Conservation (phyloP, 2,329 filamentous ascomycete species). For the Fusarium chuoi region DNA sequence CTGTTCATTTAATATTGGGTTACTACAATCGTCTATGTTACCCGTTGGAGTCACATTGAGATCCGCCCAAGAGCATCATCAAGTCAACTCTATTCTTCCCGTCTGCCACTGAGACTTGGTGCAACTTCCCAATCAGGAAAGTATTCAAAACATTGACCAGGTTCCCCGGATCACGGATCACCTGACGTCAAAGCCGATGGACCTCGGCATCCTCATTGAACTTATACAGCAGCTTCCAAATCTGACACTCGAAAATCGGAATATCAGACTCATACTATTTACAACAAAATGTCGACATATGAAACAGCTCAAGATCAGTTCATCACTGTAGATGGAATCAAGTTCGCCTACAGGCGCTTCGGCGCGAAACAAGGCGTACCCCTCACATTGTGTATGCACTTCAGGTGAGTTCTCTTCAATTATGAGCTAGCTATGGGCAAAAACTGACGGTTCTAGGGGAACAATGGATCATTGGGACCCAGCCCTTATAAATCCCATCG, state of each 20-base stretch:
- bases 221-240: not conserved
- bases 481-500: constrained; percentile 56
- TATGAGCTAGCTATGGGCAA: not conserved
- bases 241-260: not conserved
- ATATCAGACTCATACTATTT: not conserved
- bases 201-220: constrained; percentile 23
- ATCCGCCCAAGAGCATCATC: not conserved
- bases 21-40: too few relatives aligned
- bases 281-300: constrained; percentile 45
- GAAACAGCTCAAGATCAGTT: constrained; percentile 44
- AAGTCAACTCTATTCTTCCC: not conserved
- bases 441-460: constrained; percentile 38
- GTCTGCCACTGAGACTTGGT: not conserved
- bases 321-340: constrained; percentile 46
- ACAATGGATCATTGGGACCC: constrained; percentile 57
- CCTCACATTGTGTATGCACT: constrained; percentile 48
- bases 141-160: not conserved
- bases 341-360: constrained; percentile 48
- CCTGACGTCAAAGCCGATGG: constrained; percentile 28
- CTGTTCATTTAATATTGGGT: too few relatives aligned
- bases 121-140: constrained; percentile 5
- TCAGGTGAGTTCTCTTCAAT: constrained; percentile 43
- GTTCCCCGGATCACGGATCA: constrained; percentile 16
- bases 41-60: not conserved
- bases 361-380: constrained; percentile 46